A percentile compares a stretch with the other conserved stretches of the same genome.
Conservation (phyloP, 257 asterid species). For the Gentiana straminea region DNA sequence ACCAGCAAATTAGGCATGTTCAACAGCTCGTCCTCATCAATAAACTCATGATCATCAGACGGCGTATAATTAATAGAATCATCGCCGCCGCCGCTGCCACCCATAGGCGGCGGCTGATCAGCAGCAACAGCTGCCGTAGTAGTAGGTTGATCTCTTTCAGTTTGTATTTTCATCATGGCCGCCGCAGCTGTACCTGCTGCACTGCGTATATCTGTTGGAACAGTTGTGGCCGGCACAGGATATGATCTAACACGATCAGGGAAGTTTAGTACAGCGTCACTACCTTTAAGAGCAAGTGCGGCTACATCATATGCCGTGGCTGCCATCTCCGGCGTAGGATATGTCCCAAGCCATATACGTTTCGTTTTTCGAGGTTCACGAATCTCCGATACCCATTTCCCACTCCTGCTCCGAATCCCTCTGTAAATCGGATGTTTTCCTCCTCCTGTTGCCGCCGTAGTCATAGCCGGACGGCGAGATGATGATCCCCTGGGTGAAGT, state of each 20-base stretch:
- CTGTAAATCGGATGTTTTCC: slow-evolving; percentile 37
- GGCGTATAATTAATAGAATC: too few species aligned
- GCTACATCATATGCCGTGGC: slow-evolving; percentile 51
- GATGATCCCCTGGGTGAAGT: too few species aligned
- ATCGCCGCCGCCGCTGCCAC: neutral
- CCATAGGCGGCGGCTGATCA: neutral
- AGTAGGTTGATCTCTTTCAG: too few species aligned
- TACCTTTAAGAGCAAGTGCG: slow-evolving; percentile 34
- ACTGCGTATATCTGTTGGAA: slow-evolving; percentile 48
- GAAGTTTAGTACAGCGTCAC: slow-evolving; percentile 25
- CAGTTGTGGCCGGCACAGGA: slow-evolving; percentile 50
- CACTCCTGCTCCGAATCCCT: slow-evolving; percentile 47
- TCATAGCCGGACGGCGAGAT: slow-evolving; percentile 25
- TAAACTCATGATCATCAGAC: slow-evolving; percentile 6
- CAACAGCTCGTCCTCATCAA: slow-evolving; percentile 34
- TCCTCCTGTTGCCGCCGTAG: slow-evolving; percentile 8
- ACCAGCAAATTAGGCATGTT: slow-evolving; percentile 40
- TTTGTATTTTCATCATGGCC: slow-evolving; percentile 10
- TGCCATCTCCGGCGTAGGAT: slow-evolving; percentile 39
- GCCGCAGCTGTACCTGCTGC: slow-evolving; percentile 68
- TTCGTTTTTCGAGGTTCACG: slow-evolving; percentile 43
- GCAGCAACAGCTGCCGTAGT: neutral
- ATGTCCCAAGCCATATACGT: slow-evolving; percentile 46
- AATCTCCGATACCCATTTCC: slow-evolving; percentile 60
- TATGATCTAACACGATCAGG: slow-evolving; percentile 25